Evolutionary conservation across 495 filamentous ascomycete genomes (phyloP), one percentile per base, ranked within the genome.

Genomic region (Immersiella caudata): DNA sequence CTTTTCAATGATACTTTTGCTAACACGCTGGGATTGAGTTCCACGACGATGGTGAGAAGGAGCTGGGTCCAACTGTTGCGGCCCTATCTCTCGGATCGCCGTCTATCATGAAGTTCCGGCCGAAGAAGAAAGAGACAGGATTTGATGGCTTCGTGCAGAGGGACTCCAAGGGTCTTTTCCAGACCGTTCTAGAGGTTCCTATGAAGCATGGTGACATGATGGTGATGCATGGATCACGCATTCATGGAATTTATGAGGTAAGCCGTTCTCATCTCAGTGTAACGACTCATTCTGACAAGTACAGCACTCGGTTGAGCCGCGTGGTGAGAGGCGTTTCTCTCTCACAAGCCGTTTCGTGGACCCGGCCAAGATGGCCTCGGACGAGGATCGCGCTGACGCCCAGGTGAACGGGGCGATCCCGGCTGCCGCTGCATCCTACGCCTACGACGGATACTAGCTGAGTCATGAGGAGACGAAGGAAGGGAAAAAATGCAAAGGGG

Each of bases 31-130:
- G 6, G 16, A 46, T 25, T 65, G 25, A 95, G 88, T 93, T 86
- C 66, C 93, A 97, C 63, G 93, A 96, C 71, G 93, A 97, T 66
- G 93, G 93, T 0, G 93, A 97, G 74, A 77, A 73, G 0, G 85
- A 86, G 0, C 82, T 96, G 0, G 93, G 92, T 0, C 89, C 91
- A 0, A 91, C 86, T 0, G 89, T 96, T 26, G 89, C 90, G 0
- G 89, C 91, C 0, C 78, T 94, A 0, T 93, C 91, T 0, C 81
- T 96, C 2, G 93, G 93, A 1, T 85, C 84, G 0, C 82, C 84
- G 0, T 87, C 91, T 0, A 78, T 72, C 2, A 96, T 96, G 91
- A 70, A 69, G 12, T 82, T 94, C 64, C 84, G 90, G 1, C 84
- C 91, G 69, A 97, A 96, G 76, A 70, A 74, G 4, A 86, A 26